Conservation (phyloP, 805 yeast species). For the Cyberlindnera nakhonratchasimensis region DNA sequence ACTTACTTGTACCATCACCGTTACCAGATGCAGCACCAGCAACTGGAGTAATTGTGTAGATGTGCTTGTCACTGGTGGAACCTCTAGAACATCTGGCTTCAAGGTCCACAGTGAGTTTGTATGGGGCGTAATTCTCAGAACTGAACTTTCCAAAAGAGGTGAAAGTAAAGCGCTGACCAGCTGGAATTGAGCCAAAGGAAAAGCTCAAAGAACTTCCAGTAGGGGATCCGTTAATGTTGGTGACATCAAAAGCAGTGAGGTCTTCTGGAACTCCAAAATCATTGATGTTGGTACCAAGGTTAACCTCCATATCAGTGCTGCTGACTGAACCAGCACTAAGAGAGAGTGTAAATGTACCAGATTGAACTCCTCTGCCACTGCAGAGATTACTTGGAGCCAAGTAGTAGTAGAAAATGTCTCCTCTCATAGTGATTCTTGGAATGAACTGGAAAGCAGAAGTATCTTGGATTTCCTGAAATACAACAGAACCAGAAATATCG, state of each 20-base stretch:
- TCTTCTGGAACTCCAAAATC: conserved; percentile 5
- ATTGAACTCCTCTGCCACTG: conserved; percentile 1
- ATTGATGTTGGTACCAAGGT: conserved; percentile 2
- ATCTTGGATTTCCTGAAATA: not conserved
- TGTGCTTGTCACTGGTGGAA: not conserved
- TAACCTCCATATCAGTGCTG: conserved; percentile 2
- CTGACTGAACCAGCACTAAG: not conserved
- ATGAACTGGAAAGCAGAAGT: not conserved
- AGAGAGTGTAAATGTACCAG: conserved; percentile 11
- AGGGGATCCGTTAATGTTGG: not conserved
- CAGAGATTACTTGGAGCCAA: conserved; percentile 6
- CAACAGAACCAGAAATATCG: conserved; percentile 4
- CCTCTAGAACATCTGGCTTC: not conserved
- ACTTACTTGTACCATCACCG: conserved; percentile 14
- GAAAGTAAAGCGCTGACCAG: conserved; percentile 12
- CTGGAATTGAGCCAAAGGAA: conserved; percentile 10
- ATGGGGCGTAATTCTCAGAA: not conserved
- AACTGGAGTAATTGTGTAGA: conserved; percentile 1
- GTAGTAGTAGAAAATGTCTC: conserved; percentile 15
- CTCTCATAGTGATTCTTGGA: conserved; percentile 16
- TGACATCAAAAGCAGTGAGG: not conserved
- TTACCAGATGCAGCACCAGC: conserved; percentile 10
- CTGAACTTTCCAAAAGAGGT: conserved; percentile 3
- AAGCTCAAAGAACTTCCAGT: not conserved
- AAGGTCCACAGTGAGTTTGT: not conserved